Percentiles rank a stretch among this genome's conserved stretches.
phyloP scores from a whole-genome alignment of 1,139 yeast species.

The Zygosaccharomyces sapae region DNA sequence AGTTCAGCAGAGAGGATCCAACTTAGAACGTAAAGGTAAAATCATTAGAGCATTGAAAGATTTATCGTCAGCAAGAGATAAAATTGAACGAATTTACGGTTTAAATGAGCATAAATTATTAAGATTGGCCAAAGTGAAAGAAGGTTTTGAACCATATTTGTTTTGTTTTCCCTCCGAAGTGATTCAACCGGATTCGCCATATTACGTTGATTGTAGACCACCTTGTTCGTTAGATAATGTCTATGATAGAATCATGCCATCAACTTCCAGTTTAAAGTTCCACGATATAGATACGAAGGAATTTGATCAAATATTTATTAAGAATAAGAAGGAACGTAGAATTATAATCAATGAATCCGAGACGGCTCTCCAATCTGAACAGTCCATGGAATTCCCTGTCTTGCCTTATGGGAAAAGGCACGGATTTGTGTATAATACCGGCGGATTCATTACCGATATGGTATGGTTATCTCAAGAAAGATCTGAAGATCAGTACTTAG shows the following conservation, averaged over 20 bases:
- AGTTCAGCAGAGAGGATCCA: slow-evolving; percentile 15
- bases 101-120: slow-evolving; percentile 34
- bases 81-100: slow-evolving; percentile 39
- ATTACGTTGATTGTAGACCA: slow-evolving; percentile 16
- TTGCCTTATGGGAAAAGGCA: slow-evolving; percentile 38
- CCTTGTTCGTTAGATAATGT: slow-evolving; percentile 15
- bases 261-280: slow-evolving; percentile 20
- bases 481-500: slow-evolving; percentile 43
- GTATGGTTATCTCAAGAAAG: slow-evolving; percentile 47
- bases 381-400: slow-evolving; percentile 29
- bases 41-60: slow-evolving; percentile 33
- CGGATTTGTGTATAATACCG: slow-evolving; percentile 49
- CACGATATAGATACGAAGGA: slow-evolving; percentile 17
- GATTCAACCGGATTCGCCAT: slow-evolving; percentile 19
- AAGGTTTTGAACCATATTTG: slow-evolving; percentile 37
- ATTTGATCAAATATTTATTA: slow-evolving; percentile 17
- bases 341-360: slow-evolving; percentile 24
- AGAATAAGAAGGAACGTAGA: slow-evolving; percentile 16
- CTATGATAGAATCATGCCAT: slow-evolving; percentile 11
- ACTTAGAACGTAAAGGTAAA: slow-evolving; percentile 24
- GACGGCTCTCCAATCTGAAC: slow-evolving; percentile 19
- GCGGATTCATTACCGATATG: slow-evolving; percentile 52
- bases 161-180: slow-evolving; percentile 32
- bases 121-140: slow-evolving; percentile 36
- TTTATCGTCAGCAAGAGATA: slow-evolving; percentile 39